Percentiles rank a stretch among this genome's conserved stretches.
These are phyloP conservation scores for Yamadazyma laniorum DNA, from an alignment of 805 yeast genomes.

Conservation along the genomic window DNA sequence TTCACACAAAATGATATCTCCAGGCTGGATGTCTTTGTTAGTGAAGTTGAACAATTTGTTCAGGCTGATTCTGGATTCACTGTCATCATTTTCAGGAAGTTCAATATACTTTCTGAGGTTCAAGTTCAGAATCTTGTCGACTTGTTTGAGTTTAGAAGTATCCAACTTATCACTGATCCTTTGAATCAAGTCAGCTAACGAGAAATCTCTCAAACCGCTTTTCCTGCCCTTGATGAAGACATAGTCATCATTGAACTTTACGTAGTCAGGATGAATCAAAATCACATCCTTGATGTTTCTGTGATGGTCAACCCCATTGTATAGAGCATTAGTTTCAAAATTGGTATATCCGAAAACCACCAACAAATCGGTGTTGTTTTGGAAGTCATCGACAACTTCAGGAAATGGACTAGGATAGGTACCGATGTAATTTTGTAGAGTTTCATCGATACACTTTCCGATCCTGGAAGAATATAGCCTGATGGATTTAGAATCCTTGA, in stretches of 20 bases:
- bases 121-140: constrained; percentile 18
- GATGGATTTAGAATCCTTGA: constrained; percentile 32
- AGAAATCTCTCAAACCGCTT: constrained; percentile 25
- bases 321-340: constrained; percentile 29
- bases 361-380: constrained; percentile 61
- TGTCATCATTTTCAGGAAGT: neutral
- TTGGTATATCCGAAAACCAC: constrained; percentile 65
- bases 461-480: constrained; percentile 56
- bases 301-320: constrained; percentile 17
- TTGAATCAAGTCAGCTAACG: constrained; percentile 32
- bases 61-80: constrained; percentile 19
- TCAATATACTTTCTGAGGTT: constrained; percentile 5
- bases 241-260: constrained; percentile 32
- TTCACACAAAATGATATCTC: constrained; percentile 75
- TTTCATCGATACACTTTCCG: constrained; percentile 78
- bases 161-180: constrained; percentile 25
- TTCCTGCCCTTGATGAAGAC: constrained; percentile 18
- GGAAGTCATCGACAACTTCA: constrained; percentile 20
- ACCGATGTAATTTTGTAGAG: constrained; percentile 63
- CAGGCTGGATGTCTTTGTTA: constrained; percentile 45
- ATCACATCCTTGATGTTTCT: constrained; percentile 26
- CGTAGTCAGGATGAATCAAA: constrained; percentile 42
- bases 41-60: constrained; percentile 33
- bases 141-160: constrained; percentile 11
- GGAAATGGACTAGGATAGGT: constrained; percentile 46